A percentile compares a stretch with the other conserved stretches of the same genome.
Evolutionary conservation across 1,139 yeast species (phyloP).

Genomic region (Candida dubliniensis): DNA sequence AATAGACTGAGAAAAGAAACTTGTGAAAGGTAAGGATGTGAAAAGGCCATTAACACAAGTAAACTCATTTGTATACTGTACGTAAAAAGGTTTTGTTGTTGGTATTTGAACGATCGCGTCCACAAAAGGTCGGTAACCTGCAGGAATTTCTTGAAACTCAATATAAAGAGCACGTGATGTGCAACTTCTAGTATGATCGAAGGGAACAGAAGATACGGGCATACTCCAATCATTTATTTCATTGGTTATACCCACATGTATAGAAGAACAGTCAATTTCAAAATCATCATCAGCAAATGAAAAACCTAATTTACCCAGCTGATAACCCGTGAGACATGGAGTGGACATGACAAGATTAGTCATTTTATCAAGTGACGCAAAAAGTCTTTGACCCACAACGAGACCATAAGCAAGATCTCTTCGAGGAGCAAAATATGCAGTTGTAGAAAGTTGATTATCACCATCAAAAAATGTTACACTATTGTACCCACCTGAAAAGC

Average conservation of each 20-base stretch:
- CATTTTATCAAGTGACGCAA: slow-evolving; percentile 15
- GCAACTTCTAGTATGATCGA: slow-evolving; percentile 16
- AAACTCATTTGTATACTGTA: no score
- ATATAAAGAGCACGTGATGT: slow-evolving; percentile 12
- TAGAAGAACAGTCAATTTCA: slow-evolving; percentile 38
- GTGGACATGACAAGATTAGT: slow-evolving; percentile 20
- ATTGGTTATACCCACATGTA: slow-evolving; percentile 21
- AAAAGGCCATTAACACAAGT: no score
- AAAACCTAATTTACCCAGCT: slow-evolving; percentile 84
- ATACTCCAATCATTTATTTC: slow-evolving; percentile 23
- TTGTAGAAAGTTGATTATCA: slow-evolving; percentile 17
- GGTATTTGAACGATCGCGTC: no score
- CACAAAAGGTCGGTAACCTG: slow-evolving; percentile 27
- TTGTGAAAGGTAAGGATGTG: no score
- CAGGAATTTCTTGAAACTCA: slow-evolving; percentile 23
- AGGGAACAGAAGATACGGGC: slow-evolving; percentile 16
- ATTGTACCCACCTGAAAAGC: slow-evolving; percentile 24
- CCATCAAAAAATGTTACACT: slow-evolving; percentile 32
- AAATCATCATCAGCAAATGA: slow-evolving; percentile 87
- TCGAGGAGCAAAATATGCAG: slow-evolving; percentile 16
- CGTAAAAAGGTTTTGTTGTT: no score
- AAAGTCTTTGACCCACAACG: slow-evolving; percentile 1
- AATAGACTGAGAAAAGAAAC: no score
- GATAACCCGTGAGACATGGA: slow-evolving; percentile 32
- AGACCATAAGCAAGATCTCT: neutral